Evolutionary conservation across 352 stramenopile genomes (phyloP).

Genomic region (Nothophytophthora sp.): DNA sequence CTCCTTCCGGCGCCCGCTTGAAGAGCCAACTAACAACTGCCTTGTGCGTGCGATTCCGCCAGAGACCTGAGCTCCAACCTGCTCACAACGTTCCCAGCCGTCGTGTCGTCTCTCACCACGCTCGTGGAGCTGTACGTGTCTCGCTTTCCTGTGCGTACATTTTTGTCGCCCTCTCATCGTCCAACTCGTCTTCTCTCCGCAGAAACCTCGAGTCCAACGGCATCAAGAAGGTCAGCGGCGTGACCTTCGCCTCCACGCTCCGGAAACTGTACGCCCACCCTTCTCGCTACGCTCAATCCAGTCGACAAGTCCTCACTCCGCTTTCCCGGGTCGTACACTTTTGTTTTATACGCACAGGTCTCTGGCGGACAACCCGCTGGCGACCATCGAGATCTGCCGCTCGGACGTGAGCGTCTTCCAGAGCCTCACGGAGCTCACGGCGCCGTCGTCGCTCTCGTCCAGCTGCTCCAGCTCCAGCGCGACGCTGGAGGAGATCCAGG

Average conservation of each 20-base stretch:
- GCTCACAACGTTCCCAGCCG: slow-evolving; percentile 43
- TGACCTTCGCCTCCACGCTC: slow-evolving; percentile 57
- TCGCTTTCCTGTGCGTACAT: no score
- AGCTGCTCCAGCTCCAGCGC: slow-evolving; percentile 29
- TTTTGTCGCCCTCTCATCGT: no score
- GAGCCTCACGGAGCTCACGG: slow-evolving; percentile 28
- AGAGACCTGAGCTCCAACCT: slow-evolving; percentile 68
- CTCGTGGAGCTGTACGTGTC: slow-evolving; percentile 59
- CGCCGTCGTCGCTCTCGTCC: slow-evolving; percentile 30
- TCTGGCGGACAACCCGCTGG: slow-evolving; percentile 43
- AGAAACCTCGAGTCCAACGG: slow-evolving; percentile 66
- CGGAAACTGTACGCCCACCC: slow-evolving; percentile 28
- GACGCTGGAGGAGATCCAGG: slow-evolving; percentile 26
- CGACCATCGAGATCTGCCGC: slow-evolving; percentile 48
- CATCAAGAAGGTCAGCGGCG: slow-evolving; percentile 45
- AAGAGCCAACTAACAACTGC: no score
- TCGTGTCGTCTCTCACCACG: slow-evolving; percentile 43
- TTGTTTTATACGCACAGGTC: slow-evolving; percentile 11
- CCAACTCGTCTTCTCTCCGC: slow-evolving; percentile 1
- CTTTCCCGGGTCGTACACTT: no score
- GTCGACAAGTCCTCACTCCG: background rate
- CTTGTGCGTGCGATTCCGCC: background rate
- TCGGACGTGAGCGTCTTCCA: slow-evolving; percentile 46
- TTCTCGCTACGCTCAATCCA: slow-evolving; percentile 2
- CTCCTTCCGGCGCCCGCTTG: no score